Conservation (phyloP, 2,329 filamentous ascomycete genomes). For the Thielaviopsis euricoi region DNA sequence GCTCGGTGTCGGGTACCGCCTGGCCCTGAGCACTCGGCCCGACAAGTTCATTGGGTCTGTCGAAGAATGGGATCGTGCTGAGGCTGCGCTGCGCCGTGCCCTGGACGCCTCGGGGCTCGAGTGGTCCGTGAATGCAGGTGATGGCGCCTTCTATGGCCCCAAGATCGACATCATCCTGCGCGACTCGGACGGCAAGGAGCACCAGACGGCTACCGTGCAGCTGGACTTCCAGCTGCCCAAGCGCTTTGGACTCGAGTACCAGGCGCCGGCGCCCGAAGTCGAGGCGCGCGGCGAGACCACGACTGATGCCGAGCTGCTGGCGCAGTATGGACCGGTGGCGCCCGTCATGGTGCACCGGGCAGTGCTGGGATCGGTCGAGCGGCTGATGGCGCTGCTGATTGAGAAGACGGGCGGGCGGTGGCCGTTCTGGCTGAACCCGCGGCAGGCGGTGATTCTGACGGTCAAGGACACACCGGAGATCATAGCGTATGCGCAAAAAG, state of each 20-base stretch:
- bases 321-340: conserved; percentile 38
- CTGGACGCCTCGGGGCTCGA: conserved; percentile 50
- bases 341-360: conserved; percentile 78
- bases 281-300: conserved; percentile 38
- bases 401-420: conserved; percentile 68
- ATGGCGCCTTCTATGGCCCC: conserved; percentile 81
- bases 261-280: conserved; percentile 47
- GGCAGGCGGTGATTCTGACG: conserved; percentile 58
- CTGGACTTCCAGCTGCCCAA: conserved; percentile 80
- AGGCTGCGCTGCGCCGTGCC: conserved; percentile 24
- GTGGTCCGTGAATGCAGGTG: conserved; percentile 64
- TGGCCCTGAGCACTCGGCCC: conserved; percentile 66
- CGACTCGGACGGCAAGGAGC: conserved; percentile 69
- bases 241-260: conserved; percentile 62
- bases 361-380: conserved; percentile 68
- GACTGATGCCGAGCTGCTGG: conserved; percentile 29
- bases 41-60: conserved; percentile 62
- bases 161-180: conserved; percentile 78
- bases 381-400: conserved; percentile 70
- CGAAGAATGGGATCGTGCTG: conserved; percentile 41
- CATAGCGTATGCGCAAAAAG: conserved; percentile 29
- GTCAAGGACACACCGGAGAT: conserved; percentile 46
- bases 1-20: conserved; percentile 50
- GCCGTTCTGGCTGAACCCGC: conserved; percentile 79
- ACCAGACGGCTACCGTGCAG: conserved; percentile 79